Evolutionary conservation across 2,329 filamentous ascomycete species (phyloP).

Genomic region (Sporothrix phasma): DNA sequence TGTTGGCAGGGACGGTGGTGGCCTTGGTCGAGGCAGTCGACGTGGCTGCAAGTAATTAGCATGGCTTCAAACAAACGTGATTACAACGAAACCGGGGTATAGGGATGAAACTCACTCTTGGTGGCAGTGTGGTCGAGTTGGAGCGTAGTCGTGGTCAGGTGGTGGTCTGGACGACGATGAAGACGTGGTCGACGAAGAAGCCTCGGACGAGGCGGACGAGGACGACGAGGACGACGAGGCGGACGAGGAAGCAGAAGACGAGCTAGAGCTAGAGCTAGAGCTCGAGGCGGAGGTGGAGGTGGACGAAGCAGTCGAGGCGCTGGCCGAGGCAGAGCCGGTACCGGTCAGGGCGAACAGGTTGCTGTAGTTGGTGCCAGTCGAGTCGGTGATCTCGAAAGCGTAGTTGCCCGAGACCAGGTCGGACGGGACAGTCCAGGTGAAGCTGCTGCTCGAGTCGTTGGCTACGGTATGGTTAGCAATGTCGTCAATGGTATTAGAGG

Average conservation of each 20-base stretch:
- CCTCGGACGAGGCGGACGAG: constrained; percentile 14
- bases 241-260: constrained; percentile 16
- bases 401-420: constrained; percentile 32
- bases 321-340: constrained; percentile 17
- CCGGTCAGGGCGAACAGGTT: constrained; percentile 28
- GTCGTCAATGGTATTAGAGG: too few species aligned
- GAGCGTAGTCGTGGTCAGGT: not conserved
- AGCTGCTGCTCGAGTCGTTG: constrained; percentile 27
- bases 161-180: not conserved
- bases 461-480: constrained; percentile 22
- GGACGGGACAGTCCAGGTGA: constrained; percentile 31
- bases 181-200: not conserved
- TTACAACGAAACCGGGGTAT: not conserved
- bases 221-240: constrained; percentile 12
- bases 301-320: constrained; percentile 18
- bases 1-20: constrained; percentile 23
- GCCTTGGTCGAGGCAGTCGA: constrained; percentile 19
- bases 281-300: constrained; percentile 12
- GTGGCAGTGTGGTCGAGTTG: constrained; percentile 11
- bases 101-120: constrained; percentile 6
- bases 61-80: not conserved
- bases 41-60: constrained; percentile 14
- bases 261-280: constrained; percentile 2
- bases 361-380: constrained; percentile 35
- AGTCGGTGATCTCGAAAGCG: constrained; percentile 37